phyloP scores from a whole-genome alignment of 2,329 filamentous ascomycete genomes.

The Aspergillus amoenus region DNA sequence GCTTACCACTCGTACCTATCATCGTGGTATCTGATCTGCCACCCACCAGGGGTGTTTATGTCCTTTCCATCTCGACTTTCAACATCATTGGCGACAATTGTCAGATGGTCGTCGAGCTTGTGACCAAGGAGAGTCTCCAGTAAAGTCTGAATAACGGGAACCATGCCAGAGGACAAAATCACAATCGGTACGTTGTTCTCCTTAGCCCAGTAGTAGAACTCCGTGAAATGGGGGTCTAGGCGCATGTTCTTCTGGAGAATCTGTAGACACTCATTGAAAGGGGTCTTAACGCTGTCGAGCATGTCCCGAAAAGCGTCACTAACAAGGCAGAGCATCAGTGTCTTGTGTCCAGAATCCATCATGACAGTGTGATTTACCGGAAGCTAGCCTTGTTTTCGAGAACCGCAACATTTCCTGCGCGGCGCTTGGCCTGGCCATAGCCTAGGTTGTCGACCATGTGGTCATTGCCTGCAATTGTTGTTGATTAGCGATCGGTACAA shows the following conservation, averaged over 20 bases:
- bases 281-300: slow-evolving; percentile 81
- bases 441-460: slow-evolving; percentile 70
- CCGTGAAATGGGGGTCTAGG: slow-evolving; percentile 82
- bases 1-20: slow-evolving; percentile 61
- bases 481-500: slow-evolving; percentile 35
- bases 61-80: slow-evolving; percentile 64
- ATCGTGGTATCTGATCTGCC: slow-evolving; percentile 86
- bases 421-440: slow-evolving; percentile 71
- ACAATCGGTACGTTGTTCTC: slow-evolving; percentile 86
- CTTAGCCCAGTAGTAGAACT: slow-evolving; percentile 82
- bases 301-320: slow-evolving; percentile 83
- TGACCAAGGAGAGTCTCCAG: slow-evolving; percentile 79
- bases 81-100: slow-evolving; percentile 89
- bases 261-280: slow-evolving; percentile 78
- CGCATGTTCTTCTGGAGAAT: slow-evolving; percentile 78
- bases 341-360: neutral
- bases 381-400: slow-evolving; percentile 71
- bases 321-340: neutral
- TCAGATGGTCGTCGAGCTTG: slow-evolving; percentile 66
- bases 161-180: slow-evolving; percentile 89
- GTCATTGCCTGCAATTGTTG: no score
- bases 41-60: slow-evolving; percentile 78
- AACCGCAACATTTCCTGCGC: slow-evolving; percentile 69
- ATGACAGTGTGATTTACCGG: slow-evolving; percentile 47
- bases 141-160: slow-evolving; percentile 82